Percentiles rank a stretch among this genome's conserved stretches.
phyloP scores from a whole-genome alignment of 257 asterid genomes.

The Solanum piurae region DNA sequence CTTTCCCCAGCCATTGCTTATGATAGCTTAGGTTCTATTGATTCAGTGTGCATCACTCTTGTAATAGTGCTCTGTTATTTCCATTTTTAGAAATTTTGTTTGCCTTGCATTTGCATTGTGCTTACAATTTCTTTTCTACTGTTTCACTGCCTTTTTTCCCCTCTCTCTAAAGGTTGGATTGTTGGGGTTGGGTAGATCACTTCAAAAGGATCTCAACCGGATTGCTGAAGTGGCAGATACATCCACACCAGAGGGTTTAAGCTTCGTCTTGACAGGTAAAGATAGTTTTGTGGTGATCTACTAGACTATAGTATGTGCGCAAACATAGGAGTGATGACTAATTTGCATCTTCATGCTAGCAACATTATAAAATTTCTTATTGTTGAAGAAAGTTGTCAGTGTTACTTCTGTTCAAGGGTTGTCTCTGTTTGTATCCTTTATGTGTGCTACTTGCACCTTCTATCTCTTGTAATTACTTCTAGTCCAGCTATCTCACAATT shows the following conservation, averaged over 20 bases:
- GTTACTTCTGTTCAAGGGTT: background rate
- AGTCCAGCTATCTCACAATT: background rate
- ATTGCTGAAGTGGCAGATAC: slow-evolving; percentile 92
- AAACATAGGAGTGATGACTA: background rate
- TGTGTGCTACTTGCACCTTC: background rate
- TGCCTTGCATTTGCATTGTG: background rate
- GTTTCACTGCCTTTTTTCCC: background rate
- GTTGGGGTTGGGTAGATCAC: slow-evolving; percentile 83
- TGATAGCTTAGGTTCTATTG: background rate
- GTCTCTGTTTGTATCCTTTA: background rate
- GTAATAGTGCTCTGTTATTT: background rate
- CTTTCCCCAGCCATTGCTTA: background rate
- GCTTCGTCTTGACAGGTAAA: slow-evolving; percentile 90
- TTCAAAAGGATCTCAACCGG: slow-evolving; percentile 79
- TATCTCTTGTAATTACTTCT: background rate
- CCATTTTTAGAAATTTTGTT: background rate
- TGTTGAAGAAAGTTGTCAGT: background rate
- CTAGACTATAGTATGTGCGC: background rate
- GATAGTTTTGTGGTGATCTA: background rate
- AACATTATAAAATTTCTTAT: background rate
- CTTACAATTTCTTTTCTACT: background rate
- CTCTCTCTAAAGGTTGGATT: slow-evolving; percentile 61
- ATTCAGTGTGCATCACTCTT: background rate
- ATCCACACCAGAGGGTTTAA: slow-evolving; percentile 79
- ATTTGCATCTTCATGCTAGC: background rate